These are phyloP conservation scores for Beauveria australis DNA, from an alignment of 2,329 filamentous ascomycete species.

Conservation along the genomic window DNA sequence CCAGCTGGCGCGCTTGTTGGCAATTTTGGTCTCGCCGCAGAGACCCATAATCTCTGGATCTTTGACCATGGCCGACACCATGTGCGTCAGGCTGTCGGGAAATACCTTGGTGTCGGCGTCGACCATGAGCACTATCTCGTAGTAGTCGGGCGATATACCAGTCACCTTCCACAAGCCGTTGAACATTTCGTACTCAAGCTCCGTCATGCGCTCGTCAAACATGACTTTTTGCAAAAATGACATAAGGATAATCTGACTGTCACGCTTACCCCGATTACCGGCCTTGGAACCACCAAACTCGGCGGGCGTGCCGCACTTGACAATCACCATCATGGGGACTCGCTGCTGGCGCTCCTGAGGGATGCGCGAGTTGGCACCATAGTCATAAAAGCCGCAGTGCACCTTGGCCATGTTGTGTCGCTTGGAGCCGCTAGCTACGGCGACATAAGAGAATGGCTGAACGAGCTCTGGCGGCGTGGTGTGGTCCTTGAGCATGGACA, in stretches of 20 bases:
- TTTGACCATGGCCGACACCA: constrained; percentile 98
- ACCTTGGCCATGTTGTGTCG: constrained; percentile 99
- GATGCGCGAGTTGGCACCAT: constrained; percentile 72
- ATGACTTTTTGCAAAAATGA: constrained; percentile 99
- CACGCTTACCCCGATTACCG: constrained; percentile 95
- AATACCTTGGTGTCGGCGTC: constrained; percentile 99
- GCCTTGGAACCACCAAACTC: constrained; percentile 78
- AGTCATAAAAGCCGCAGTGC: constrained; percentile 97
- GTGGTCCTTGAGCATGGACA: constrained; percentile 93
- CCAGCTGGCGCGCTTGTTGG: constrained; percentile 93
- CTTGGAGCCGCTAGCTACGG: constrained; percentile 90
- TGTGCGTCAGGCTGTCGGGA: constrained; percentile 95
- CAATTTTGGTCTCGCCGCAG: constrained; percentile 98
- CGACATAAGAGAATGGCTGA: constrained; percentile 87
- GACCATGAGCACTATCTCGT: constrained; percentile 97
- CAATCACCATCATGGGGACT: constrained; percentile 93
- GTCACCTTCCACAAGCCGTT: constrained; percentile 98
- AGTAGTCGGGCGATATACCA: constrained; percentile 95
- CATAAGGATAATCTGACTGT: constrained; percentile 99
- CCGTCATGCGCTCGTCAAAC: constrained; percentile 99
- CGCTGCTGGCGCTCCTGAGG: constrained; percentile 85
- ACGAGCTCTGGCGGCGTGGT: constrained; percentile 74
- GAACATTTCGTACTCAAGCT: constrained; percentile 99
- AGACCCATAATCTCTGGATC: constrained; percentile 99
- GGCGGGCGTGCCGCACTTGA: constrained; percentile 90